Percentiles rank a stretch among this genome's conserved stretches.
phyloP scores from a whole-genome alignment of 2,329 filamentous ascomycete species.

The Epichloe sibirici region DNA sequence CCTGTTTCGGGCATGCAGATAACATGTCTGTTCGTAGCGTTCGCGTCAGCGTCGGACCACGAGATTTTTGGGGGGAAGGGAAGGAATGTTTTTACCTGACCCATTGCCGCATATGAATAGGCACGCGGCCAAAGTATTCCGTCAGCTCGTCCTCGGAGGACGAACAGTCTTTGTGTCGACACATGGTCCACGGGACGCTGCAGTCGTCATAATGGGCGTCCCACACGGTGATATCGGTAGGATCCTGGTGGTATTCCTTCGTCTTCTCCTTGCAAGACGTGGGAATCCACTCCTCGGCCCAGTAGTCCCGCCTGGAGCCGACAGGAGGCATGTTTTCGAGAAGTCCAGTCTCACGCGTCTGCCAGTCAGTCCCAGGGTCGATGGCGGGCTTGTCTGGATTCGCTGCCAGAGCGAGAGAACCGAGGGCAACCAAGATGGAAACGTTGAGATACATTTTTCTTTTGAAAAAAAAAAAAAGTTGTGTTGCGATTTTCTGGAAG shows the following conservation, averaged over 20 bases:
- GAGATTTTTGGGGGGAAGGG: too few relatives aligned
- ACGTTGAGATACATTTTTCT: too few relatives aligned
- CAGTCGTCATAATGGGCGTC: slow-evolving; percentile 18
- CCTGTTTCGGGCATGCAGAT: not conserved
- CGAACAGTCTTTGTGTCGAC: slow-evolving; percentile 15
- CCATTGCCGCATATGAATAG: slow-evolving; percentile 16
- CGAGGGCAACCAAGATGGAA: too few relatives aligned
- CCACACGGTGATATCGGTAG: slow-evolving; percentile 14
- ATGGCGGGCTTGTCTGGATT: not conserved
- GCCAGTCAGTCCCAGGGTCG: not conserved
- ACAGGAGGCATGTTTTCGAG: slow-evolving; percentile 6
- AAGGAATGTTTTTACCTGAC: slow-evolving; percentile 6
- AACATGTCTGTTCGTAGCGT: not conserved
- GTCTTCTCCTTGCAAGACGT: slow-evolving; percentile 10
- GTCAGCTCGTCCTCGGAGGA: slow-evolving; percentile 14
- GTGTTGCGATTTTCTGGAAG: too few relatives aligned
- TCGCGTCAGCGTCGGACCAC: too few relatives aligned
- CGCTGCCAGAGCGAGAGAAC: not conserved
- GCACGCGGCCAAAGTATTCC: slow-evolving; percentile 17
- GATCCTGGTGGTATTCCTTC: slow-evolving; percentile 7
- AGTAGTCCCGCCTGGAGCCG: slow-evolving; percentile 9
- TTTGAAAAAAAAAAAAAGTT: too few relatives aligned
- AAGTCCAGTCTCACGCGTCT: slow-evolving; percentile 1
- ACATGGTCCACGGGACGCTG: slow-evolving; percentile 17
- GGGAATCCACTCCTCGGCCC: slow-evolving; percentile 12